phyloP scores from a whole-genome alignment of 2,329 filamentous ascomycete genomes.

The Fusarium circinatum region DNA sequence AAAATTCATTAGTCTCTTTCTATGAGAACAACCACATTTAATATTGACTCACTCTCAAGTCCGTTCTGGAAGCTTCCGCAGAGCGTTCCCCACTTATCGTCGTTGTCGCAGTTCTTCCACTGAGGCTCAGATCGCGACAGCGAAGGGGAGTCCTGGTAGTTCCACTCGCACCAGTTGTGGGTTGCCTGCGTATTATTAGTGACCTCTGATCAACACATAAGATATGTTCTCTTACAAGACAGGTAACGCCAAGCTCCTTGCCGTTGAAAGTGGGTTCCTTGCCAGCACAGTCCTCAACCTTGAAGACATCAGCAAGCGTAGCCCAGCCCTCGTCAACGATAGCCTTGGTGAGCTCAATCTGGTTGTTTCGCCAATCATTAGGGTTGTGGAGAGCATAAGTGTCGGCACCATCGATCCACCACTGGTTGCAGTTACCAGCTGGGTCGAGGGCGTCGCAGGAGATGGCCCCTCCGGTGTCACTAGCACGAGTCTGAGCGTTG shows the following conservation, averaged over 20 bases:
- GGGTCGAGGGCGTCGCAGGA: not conserved
- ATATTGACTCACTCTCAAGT: not conserved
- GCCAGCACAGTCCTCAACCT: slow-evolving; percentile 20
- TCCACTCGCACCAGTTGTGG: slow-evolving; percentile 21
- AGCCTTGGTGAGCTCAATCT: slow-evolving; percentile 3
- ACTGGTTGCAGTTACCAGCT: slow-evolving; percentile 13
- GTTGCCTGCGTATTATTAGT: not conserved
- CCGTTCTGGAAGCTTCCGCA: slow-evolving; percentile 5
- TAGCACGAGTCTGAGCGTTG: not conserved
- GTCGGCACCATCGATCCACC: slow-evolving; percentile 5
- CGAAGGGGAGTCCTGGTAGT: not conserved
- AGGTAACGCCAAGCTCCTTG: slow-evolving; percentile 1
- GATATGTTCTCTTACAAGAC: not conserved
- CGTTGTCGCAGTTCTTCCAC: slow-evolving; percentile 24
- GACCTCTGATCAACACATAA: rapidly evolving
- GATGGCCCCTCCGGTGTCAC: not conserved
- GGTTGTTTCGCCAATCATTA: slow-evolving; percentile 11
- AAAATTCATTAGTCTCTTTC: rapidly evolving
- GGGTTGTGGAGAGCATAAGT: slow-evolving; percentile 21
- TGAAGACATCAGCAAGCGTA: slow-evolving; percentile 3
- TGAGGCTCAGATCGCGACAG: not conserved
- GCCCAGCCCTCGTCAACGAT: slow-evolving; percentile 13
- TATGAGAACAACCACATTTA: rapidly evolving
- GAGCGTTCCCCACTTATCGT: not conserved
- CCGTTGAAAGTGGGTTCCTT: slow-evolving; percentile 6